phyloP scores from a whole-genome alignment of 306 rosid genomes.

The Medicago lupulina region DNA sequence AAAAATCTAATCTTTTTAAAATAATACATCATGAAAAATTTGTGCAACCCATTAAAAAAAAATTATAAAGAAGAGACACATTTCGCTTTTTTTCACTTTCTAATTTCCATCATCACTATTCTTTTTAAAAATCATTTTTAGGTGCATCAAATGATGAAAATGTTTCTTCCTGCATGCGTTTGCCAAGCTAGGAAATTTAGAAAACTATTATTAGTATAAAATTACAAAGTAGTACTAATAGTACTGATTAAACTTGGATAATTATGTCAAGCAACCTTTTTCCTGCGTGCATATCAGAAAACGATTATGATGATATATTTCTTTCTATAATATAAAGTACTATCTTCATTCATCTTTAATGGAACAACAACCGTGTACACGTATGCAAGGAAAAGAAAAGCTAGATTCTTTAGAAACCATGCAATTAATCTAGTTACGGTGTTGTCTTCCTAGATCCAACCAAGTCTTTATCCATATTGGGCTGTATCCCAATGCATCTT shows the following conservation, averaged over 20 bases:
- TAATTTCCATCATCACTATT: background rate
- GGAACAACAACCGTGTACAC: conserved; percentile 8
- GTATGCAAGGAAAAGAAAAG: conserved; percentile 4
- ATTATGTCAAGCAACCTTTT: background rate
- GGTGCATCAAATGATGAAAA: background rate
- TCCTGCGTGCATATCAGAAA: background rate
- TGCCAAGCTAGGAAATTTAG: background rate
- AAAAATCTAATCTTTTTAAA: too few species aligned
- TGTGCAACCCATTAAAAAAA: too few species aligned
- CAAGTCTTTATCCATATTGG: conserved; percentile 1
- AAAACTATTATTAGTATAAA: background rate
- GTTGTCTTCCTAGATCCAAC: conserved; percentile 7
- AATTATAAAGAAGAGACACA: background rate
- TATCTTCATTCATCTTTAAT: background rate
- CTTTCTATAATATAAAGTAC: too few species aligned
- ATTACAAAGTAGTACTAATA: background rate
- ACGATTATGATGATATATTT: background rate
- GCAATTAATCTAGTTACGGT: background rate
- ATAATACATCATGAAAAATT: too few species aligned
- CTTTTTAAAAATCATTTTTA: background rate
- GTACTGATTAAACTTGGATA: background rate
- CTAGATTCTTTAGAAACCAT: conserved; percentile 14
- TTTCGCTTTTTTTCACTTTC: background rate
- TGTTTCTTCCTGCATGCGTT: background rate
- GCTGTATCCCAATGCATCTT: background rate